Evolutionary conservation across 306 rosid genomes (phyloP), one percentile per base, ranked within the genome.

Genomic region (Inga leiocalycina): DNA sequence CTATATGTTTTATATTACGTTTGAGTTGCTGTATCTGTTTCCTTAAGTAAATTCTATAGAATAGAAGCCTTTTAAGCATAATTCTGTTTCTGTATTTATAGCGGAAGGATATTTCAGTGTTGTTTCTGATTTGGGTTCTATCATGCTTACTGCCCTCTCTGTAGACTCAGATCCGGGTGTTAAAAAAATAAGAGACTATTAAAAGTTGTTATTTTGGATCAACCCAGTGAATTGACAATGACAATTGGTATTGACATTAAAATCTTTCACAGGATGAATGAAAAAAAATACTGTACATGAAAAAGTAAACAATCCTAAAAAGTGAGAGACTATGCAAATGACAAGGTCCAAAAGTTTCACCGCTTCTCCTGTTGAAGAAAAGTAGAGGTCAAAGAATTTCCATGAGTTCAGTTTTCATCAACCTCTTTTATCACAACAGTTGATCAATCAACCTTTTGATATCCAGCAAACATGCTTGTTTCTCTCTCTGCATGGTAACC

Each of bases 351-450:
- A 80, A 80, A 19, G 6, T 48, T 20, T 30, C 37, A 46, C 51
- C 9, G 51, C 48, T 59, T 76, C 68, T 65, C 75, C 22, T 3
- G 30, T 43, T 54, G 83, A 76, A 62, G 32, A 81, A 75, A 77
- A 37, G 67, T 24, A 67, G 22, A 66, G 57, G 57, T 22, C 64
- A 83, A 85, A 67, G 46, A 85, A 82, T 64, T 16, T 24, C 75
- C 81, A 79, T 64, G 59, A 75, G 74, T 81, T 82, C 75, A 30
- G 11, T 64, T 46, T 72, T 82, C 69, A 73, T 35, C 66, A 76
- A 70, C 48, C 79, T 78, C 79, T 69, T 80, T 57, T 43, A 45
- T 70, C 70, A 27, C 74, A 64, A 22, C 46, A 80, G 30, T 74
- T 77, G 72, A 77, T 67, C 73, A 81, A 34, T 44, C 46, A 70